Percentiles rank a stretch among this genome's conserved stretches.
Conservation (phyloP, 306 rosid genomes). For the Lablab purpureus region DNA sequence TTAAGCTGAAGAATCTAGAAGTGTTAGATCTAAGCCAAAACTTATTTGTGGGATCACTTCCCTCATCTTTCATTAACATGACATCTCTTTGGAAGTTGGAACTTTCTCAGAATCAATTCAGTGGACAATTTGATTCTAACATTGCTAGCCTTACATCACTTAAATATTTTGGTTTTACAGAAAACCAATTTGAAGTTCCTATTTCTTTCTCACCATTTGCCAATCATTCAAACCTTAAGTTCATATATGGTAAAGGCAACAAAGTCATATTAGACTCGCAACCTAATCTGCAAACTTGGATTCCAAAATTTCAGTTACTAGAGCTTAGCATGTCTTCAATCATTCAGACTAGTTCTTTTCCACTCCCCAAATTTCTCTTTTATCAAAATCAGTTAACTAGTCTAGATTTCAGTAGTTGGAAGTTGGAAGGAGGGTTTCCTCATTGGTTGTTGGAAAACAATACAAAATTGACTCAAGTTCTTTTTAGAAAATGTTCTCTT, state of each 20-base stretch:
- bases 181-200: slow-evolving; percentile 31
- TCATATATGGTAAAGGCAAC: neutral
- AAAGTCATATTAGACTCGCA: neutral
- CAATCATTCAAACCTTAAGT: slow-evolving; percentile 30
- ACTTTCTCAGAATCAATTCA: slow-evolving; percentile 8
- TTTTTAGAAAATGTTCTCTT: neutral
- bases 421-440: neutral
- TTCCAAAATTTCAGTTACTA: too few relatives aligned
- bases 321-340: too few relatives aligned
- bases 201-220: slow-evolving; percentile 12
- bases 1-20: slow-evolving; percentile 22
- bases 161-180: neutral
- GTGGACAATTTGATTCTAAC: neutral
- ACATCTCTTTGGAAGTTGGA: neutral
- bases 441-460: slow-evolving; percentile 27
- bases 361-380: slow-evolving; percentile 5
- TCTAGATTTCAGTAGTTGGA: neutral
- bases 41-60: slow-evolving; percentile 8
- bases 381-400: neutral
- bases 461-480: neutral
- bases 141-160: slow-evolving; percentile 37
- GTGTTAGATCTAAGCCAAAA: neutral
- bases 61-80: slow-evolving; percentile 38
- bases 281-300: too few relatives aligned
- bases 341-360: neutral